Base-by-base conservation (phyloP, 768 basidiomycete species). In the Lactarius sp. region DNA sequence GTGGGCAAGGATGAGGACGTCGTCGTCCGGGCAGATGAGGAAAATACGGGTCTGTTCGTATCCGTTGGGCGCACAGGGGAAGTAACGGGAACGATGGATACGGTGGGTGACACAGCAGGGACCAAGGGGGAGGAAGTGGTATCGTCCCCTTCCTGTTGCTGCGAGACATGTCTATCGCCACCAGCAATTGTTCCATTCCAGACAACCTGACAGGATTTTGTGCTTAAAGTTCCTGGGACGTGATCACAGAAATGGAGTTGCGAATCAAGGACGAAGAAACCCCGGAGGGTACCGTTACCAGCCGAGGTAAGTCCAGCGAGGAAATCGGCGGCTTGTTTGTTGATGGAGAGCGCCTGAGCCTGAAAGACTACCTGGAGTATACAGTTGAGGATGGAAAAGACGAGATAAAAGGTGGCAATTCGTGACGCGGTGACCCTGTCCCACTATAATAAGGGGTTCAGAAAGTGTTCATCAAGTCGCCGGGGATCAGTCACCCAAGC, bases 301-400 rank as follows among this genome's bases (percentile, higher is more conserved):
- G 82, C 74, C 34, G 71, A 52, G 34, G 85, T 77, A 57, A 90
- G 79, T 54, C 74, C 72, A 51, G 75, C 73, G 60, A 91, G 76
- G 67, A 85, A 79, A 33, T 71, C 61, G 34, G 83, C 81, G 6
- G 88, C 86, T 20, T 79, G 67, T 9, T 79, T 79, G 68, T 91
- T 91, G 74, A 83, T 82, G 13, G 77, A 77, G 76, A 85, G 86
- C 12, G 85, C 88, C 58, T 80, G 79, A 56, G 79, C 81, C 75
- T 92, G 90, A 52, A 92, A 77, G 33, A 81, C 77, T 66, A 90
- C 77, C 73, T 91, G 90, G 62, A 89, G 71, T 60, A 80, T 67
- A 68, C 86, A 89, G 71, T 90, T 86, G 51, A 83, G 54, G 56
- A 87, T 61, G 22, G 89, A 85, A 71, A 90, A 87, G 50, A 78